phyloP scores from a whole-genome alignment of 441 rosid species.

The Pelargonium myrrhifolium region DNA sequence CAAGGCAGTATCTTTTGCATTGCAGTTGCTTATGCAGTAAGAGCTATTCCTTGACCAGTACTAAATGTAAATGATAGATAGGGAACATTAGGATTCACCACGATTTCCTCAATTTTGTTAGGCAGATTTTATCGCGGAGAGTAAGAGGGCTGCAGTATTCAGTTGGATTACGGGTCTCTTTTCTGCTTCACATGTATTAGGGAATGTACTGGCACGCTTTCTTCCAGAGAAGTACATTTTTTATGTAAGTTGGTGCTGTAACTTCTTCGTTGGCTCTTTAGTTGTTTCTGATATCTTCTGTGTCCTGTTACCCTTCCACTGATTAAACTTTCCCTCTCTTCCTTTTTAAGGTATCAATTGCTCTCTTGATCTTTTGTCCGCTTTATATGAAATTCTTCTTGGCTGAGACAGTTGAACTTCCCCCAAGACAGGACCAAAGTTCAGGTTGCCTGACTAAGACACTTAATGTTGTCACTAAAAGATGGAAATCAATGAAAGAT shows the following conservation, averaged over 20 bases:
- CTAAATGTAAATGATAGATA: constrained; percentile 3
- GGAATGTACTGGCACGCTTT: constrained; percentile 43
- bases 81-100: constrained; percentile 6
- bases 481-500: constrained; percentile 42
- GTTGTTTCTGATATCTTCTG: constrained; percentile 1
- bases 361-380: constrained; percentile 34
- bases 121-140: constrained; percentile 41
- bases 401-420: constrained; percentile 30
- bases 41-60: constrained; percentile 5
- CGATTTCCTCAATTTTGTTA: constrained; percentile 20
- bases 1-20: constrained; percentile 65
- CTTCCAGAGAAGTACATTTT: constrained; percentile 46
- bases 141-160: constrained; percentile 41
- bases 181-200: constrained; percentile 47
- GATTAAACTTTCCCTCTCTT: neutral
- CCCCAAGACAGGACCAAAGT: constrained; percentile 27
- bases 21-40: constrained; percentile 52
- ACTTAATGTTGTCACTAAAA: constrained; percentile 19
- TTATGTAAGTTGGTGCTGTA: constrained; percentile 24
- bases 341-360: constrained; percentile 37
- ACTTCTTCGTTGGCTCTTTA: neutral
- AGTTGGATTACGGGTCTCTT: constrained; percentile 54
- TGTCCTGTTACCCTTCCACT: neutral
- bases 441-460: constrained; percentile 24
- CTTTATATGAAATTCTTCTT: constrained; percentile 41